Conservation (phyloP, 495 filamentous ascomycete genomes). For the Podospora bellae-mahoneyi region DNA sequence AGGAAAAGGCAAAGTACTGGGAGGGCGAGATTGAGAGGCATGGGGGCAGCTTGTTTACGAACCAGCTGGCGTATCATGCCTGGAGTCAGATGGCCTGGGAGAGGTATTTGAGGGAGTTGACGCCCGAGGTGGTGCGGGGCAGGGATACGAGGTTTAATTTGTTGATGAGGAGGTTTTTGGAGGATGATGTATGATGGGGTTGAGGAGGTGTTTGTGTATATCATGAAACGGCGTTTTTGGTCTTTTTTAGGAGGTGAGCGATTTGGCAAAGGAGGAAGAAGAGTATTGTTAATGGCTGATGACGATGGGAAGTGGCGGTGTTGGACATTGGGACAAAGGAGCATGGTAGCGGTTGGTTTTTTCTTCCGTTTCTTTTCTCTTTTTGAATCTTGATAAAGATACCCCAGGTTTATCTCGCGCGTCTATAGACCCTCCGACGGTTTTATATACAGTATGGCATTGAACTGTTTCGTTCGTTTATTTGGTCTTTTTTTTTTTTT, state of each 20-base stretch:
- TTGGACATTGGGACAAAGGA: not conserved
- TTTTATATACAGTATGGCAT: too few species aligned
- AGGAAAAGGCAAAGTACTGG: conserved; percentile 35
- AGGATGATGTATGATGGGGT: conserved; percentile 33
- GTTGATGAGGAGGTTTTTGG: conserved; percentile 43
- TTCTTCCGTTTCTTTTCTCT: too few species aligned
- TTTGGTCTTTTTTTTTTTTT: too few species aligned
- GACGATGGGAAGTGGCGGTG: too few species aligned
- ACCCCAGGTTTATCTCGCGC: too few species aligned
- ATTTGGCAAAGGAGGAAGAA: too few species aligned
- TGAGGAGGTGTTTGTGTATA: not conserved
- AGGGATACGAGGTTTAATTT: conserved; percentile 47
- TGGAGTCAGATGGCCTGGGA: conserved; percentile 50
- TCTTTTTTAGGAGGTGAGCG: not conserved
- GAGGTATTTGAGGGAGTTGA: conserved; percentile 39
- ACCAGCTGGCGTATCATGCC: conserved; percentile 47
- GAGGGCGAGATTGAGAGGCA: conserved; percentile 35
- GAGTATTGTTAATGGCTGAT: too few species aligned
- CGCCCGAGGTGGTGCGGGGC: conserved; percentile 34
- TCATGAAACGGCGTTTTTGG: not conserved
- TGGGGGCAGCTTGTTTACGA: conserved; percentile 40
- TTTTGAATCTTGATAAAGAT: too few species aligned
- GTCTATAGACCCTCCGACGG: too few species aligned
- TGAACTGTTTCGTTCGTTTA: too few species aligned
- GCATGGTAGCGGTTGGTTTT: not conserved